Conservation (phyloP, 139 green algal genomes). For the Chlamydomonas sp. region DNA sequence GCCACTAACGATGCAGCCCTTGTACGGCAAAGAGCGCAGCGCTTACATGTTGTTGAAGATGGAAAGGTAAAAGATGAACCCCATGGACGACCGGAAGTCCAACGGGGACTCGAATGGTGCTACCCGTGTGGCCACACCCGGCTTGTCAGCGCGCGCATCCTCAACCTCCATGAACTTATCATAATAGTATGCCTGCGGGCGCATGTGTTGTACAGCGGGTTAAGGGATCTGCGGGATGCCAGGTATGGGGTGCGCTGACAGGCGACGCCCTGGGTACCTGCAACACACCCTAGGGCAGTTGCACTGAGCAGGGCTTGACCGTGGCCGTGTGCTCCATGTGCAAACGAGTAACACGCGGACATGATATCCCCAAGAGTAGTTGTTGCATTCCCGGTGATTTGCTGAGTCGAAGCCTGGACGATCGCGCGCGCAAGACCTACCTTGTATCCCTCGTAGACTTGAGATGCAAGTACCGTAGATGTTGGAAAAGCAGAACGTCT, state of each 20-base stretch:
- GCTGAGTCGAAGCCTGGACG: background rate
- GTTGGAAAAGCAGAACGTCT: no score
- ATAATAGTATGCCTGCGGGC: constrained; percentile 29
- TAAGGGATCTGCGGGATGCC: no score
- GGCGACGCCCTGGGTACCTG: background rate
- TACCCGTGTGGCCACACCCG: background rate
- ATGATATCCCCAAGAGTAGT: background rate
- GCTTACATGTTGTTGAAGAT: constrained; percentile 38
- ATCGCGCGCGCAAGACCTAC: background rate
- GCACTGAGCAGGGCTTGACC: no score
- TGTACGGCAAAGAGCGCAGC: background rate
- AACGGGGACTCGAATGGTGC: constrained; percentile 42
- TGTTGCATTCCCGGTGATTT: background rate
- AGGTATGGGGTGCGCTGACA: background rate
- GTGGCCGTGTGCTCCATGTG: no score
- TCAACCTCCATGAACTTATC: constrained; percentile 21
- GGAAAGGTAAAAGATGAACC: constrained; percentile 53
- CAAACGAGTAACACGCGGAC: no score
- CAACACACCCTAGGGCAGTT: no score
- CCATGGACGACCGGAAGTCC: constrained; percentile 55
- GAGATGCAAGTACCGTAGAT: background rate
- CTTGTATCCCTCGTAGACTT: constrained; percentile 40
- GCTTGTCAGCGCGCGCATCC: background rate
- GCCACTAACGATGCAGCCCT: background rate
- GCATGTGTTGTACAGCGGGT: background rate